A percentile compares a stretch with the other conserved stretches of the same genome.
phyloP scores from a whole-genome alignment of 108 stramenopile species.

The Epipyxis sp. region DNA sequence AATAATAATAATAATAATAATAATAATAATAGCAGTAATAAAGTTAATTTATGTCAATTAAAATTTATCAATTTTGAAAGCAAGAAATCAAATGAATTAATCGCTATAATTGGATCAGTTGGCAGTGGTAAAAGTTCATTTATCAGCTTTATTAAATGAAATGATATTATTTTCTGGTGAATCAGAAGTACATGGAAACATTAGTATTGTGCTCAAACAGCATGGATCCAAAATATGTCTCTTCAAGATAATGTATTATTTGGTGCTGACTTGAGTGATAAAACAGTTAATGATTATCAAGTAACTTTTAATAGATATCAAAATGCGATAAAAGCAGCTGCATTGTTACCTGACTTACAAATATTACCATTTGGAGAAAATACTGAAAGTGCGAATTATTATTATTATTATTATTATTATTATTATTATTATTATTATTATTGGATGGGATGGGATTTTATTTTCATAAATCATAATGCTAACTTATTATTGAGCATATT shows the following conservation, averaged over 20 bases:
- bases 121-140: constrained; percentile 30
- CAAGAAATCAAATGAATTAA: no score
- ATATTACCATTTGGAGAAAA: constrained; percentile 2
- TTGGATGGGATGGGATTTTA: no score
- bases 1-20: no score
- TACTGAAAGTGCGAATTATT: constrained; percentile 26
- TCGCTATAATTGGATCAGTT: constrained; percentile 16
- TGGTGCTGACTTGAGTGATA: background rate
- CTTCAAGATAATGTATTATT: constrained; percentile 10
- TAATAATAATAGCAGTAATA: no score
- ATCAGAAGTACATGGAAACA: background rate
- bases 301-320: no score
- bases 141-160: constrained; percentile 18
- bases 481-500: no score
- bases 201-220: constrained; percentile 24
- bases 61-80: no score
- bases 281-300: background rate
- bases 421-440: no score
- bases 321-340: background rate
- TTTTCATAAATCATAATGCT: no score
- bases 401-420: no score
- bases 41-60: no score
- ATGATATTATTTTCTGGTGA: background rate
- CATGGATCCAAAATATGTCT: constrained; percentile 29
- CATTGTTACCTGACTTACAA: constrained; percentile 1